Evolutionary conservation across 805 yeast species (phyloP).

Genomic region (Cyberlindnera euphorbiae): DNA sequence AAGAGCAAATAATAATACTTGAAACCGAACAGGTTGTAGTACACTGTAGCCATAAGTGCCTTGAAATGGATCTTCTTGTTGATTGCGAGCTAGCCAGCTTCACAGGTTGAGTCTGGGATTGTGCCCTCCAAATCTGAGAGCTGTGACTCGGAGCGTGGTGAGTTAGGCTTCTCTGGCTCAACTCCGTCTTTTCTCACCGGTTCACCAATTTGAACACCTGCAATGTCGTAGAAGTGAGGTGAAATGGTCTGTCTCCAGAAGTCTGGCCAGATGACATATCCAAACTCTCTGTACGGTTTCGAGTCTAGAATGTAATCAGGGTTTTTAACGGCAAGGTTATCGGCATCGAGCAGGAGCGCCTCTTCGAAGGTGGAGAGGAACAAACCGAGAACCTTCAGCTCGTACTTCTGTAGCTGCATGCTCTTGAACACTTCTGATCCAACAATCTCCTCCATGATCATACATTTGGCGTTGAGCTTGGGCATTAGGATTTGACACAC

Average conservation of each 20-base stretch:
- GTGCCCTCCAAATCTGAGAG: slow-evolving; percentile 59
- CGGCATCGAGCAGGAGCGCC: slow-evolving; percentile 42
- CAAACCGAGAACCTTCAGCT: slow-evolving; percentile 35
- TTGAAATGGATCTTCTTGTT: slow-evolving; percentile 56
- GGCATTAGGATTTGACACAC: slow-evolving; percentile 40
- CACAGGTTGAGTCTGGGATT: slow-evolving; percentile 65
- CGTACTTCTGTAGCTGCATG: slow-evolving; percentile 23
- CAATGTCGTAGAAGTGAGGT: slow-evolving; percentile 52
- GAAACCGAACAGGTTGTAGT: slow-evolving; percentile 68
- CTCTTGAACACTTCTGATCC: slow-evolving; percentile 25
- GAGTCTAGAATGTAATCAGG: slow-evolving; percentile 46
- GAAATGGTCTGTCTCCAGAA: slow-evolving; percentile 66
- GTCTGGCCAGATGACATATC: slow-evolving; percentile 64
- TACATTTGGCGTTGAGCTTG: slow-evolving; percentile 37
- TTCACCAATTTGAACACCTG: slow-evolving; percentile 37
- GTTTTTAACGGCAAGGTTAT: slow-evolving; percentile 38
- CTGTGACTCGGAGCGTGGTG: slow-evolving; percentile 32
- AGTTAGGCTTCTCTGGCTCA: slow-evolving; percentile 39
- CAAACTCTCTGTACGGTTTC: slow-evolving; percentile 37
- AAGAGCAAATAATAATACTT: slow-evolving; percentile 61
- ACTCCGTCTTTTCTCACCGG: slow-evolving; percentile 35
- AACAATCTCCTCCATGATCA: slow-evolving; percentile 33
- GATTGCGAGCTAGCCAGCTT: slow-evolving; percentile 66
- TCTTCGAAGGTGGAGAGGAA: slow-evolving; percentile 43
- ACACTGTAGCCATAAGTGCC: slow-evolving; percentile 54